A percentile compares a stretch with the other conserved stretches of the same genome.
These are phyloP conservation scores for Fusarium palustre DNA, from an alignment of 2,329 filamentous ascomycete genomes.

Conservation along the genomic window DNA sequence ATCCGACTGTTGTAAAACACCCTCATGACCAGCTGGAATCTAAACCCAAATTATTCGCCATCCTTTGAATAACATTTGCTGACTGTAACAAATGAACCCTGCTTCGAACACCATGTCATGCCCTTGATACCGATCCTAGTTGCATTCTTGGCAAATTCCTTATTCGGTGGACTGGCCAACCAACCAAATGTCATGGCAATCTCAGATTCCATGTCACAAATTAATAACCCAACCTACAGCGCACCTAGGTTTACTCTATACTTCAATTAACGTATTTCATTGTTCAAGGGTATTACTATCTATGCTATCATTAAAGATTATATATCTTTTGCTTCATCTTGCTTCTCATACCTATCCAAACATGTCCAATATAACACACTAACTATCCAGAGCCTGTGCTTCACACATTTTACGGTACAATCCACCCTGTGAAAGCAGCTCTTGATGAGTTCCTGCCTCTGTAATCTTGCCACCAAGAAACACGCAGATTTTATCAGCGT, in stretches of 20 bases:
- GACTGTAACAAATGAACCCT: constrained; percentile 11
- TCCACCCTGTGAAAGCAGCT: constrained; percentile 61
- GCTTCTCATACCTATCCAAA: too few species aligned
- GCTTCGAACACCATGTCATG: neutral
- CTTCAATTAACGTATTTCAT: neutral
- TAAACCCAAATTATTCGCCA: constrained; percentile 21
- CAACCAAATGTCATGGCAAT: constrained; percentile 6
- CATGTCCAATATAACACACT: neutral
- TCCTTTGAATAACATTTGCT: constrained; percentile 12
- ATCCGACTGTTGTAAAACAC: constrained; percentile 26
- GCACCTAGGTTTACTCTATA: neutral
- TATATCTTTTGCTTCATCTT: constrained; percentile 1
- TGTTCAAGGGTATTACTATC: constrained; percentile 29
- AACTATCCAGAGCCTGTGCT: constrained; percentile 52
- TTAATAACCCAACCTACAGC: constrained; percentile 3
- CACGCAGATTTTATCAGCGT: constrained; percentile 71
- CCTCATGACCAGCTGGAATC: constrained; percentile 37
- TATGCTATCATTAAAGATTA: constrained; percentile 29
- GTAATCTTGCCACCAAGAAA: constrained; percentile 68
- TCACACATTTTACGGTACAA: constrained; percentile 64
- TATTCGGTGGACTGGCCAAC: neutral
- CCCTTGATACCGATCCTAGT: neutral
- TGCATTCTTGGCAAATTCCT: constrained; percentile 20
- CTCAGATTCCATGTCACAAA: neutral
- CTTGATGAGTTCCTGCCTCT: constrained; percentile 68